A percentile compares a stretch with the other conserved stretches of the same genome.
These are phyloP conservation scores for Ilex asprella DNA, from an alignment of 257 asterid genomes.

Conservation along the genomic window DNA sequence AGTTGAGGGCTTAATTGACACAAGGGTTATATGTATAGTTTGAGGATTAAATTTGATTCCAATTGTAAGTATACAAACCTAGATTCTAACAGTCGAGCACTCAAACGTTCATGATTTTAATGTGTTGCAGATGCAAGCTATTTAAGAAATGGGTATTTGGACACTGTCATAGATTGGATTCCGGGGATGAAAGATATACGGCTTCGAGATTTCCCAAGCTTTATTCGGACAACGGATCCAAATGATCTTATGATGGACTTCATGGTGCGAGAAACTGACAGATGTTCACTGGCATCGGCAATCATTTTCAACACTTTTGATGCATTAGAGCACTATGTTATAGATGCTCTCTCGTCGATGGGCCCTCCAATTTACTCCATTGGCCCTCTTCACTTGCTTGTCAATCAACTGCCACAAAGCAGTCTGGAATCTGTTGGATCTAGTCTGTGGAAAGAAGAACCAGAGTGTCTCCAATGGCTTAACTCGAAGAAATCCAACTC, in stretches of 20 bases:
- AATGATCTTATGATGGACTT: conserved; percentile 23
- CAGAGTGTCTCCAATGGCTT: conserved; percentile 33
- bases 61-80: too few species aligned
- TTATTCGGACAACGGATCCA: conserved; percentile 19
- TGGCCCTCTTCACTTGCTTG: conserved; percentile 32
- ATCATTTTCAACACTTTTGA: conserved; percentile 33
- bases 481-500: conserved; percentile 19
- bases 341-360: conserved; percentile 17
- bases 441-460: conserved; percentile 35
- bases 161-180: conserved; percentile 30
- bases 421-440: conserved; percentile 12
- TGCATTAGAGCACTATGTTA: conserved; percentile 21
- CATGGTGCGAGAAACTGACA: conserved; percentile 16
- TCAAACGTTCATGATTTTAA: too few species aligned
- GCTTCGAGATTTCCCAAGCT: conserved; percentile 22
- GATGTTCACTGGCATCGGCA: conserved; percentile 30
- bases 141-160: conserved; percentile 23
- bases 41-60: too few species aligned
- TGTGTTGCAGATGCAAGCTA: conserved; percentile 27
- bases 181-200: conserved; percentile 28
- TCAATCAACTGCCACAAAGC: conserved; percentile 14
- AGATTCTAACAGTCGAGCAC: too few species aligned
- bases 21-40: too few species aligned
- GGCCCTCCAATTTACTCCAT: conserved; percentile 36
- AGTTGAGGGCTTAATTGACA: too few species aligned